Conservation (phyloP, 768 basidiomycete genomes). For the Neoboletus brunneissimus region DNA sequence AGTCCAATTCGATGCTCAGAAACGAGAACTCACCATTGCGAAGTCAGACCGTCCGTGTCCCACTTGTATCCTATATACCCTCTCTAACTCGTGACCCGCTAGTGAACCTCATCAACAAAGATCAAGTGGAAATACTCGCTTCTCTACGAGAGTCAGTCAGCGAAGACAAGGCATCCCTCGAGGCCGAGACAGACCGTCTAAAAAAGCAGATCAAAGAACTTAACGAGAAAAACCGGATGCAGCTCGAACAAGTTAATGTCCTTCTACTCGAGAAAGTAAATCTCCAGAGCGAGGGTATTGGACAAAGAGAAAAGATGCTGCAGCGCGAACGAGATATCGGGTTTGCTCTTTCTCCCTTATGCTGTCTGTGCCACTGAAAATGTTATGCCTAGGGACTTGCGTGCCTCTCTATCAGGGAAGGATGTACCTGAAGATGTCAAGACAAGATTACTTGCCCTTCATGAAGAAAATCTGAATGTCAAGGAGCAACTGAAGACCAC, state of each 20-base stretch:
- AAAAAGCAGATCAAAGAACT: constrained; percentile 68
- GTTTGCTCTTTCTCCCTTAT: constrained; percentile 38
- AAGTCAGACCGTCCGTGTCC: constrained; percentile 74
- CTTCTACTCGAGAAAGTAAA: constrained; percentile 91
- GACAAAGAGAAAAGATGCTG: constrained; percentile 81
- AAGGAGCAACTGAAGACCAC: constrained; percentile 69
- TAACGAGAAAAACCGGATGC: constrained; percentile 83
- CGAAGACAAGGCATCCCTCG: constrained; percentile 78
- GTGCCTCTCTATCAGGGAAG: constrained; percentile 71
- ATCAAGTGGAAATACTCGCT: constrained; percentile 87
- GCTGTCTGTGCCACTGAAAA: background rate
- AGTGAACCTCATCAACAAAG: constrained; percentile 92
- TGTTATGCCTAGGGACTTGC: constrained; percentile 58
- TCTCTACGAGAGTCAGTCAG: constrained; percentile 84
- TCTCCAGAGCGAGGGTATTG: constrained; percentile 87
- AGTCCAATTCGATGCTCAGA: constrained; percentile 59
- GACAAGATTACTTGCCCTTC: constrained; percentile 64
- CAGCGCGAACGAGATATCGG: constrained; percentile 84
- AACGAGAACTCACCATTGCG: constrained; percentile 72
- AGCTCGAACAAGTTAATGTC: constrained; percentile 81
- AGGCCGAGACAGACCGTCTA: constrained; percentile 61
- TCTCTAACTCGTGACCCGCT: constrained; percentile 8
- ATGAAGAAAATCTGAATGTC: constrained; percentile 71
- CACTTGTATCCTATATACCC: background rate
- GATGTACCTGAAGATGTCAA: constrained; percentile 84